Base-by-base conservation (phyloP, 306 rosid genomes). In the Acacia acuminata region DNA sequence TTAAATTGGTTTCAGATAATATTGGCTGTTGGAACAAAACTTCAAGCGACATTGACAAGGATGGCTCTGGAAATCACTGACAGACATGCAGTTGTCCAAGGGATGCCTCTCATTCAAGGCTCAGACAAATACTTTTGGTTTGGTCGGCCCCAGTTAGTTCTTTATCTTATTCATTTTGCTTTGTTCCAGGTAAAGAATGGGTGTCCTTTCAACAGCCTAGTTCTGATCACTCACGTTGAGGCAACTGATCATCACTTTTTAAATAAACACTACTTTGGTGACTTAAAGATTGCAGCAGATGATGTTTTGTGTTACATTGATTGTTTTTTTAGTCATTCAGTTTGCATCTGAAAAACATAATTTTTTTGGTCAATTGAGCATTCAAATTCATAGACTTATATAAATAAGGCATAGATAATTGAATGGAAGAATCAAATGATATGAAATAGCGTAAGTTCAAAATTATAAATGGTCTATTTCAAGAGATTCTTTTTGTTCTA, bases 81-180 rank as follows among this genome's bases (percentile, higher is more conserved):
- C 24, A 88, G 81, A 72, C 95, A 91, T 65, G 95, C 95, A 45
- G 93, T 91, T 56, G 92, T 91, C 77, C 95, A 91, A 80, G 95
- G 95, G 78, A 91, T 91, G 81, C 95, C 95, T 45, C 90, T 91
- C 24, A 93, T 91, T 80, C 88, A 89, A 82, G 93, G 88, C 43
- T 91, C 93, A 9, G 91, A 89, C 75, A 80, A 77, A 65, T 91
- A 91, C 64, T 91, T 91, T 79, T 91, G 95, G 95, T 91, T 91
- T 76, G 89, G 88, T 76, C 85, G 82, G 81, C 93, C 95, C 25
- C 88, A 84, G n/a, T 74, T 91, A 55, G 73, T 91, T 84, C 95
- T 91, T 86, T 80, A 86, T 70, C 90, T 91, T 55, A 91, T 91
- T 82, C 95, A 91, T 84, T 89, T 89, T 73, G 89, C 95, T 38